Percentiles rank a stretch among this genome's conserved stretches.
phyloP scores from a whole-genome alignment of 371 early-diverging fungal species.

The Phascolomyces articulosus region DNA sequence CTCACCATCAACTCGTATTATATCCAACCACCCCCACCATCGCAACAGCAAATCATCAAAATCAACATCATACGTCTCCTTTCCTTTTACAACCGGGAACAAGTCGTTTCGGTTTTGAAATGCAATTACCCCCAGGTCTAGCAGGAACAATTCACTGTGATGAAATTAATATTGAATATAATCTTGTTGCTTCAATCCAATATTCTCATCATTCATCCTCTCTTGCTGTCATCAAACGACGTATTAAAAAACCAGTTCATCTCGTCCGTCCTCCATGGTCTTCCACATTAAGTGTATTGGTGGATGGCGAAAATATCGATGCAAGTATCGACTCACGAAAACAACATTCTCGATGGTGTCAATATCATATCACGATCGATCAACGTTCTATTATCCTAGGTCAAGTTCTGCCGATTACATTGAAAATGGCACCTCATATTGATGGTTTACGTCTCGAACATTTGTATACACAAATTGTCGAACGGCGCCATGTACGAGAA shows the following conservation, averaged over 20 bases:
- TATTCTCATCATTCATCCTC: neutral
- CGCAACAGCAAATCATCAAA: neutral
- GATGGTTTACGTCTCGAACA: conserved; percentile 1
- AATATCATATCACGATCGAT: conserved; percentile 5
- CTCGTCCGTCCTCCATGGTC: neutral
- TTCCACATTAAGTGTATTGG: conserved; percentile 2
- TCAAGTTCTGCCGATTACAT: neutral
- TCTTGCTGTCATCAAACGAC: neutral
- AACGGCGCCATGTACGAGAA: neutral
- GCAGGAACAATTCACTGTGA: neutral
- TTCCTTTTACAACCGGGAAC: neutral
- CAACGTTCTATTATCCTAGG: neutral
- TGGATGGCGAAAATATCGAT: neutral
- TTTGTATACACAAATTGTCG: neutral
- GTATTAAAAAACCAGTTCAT: neutral
- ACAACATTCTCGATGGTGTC: conserved; percentile 10
- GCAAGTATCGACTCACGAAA: conserved; percentile 1
- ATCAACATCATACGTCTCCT: neutral
- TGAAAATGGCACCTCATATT: conserved; percentile 2
- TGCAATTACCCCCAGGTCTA: neutral
- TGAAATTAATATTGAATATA: neutral
- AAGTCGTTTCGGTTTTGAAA: conserved; percentile 2
- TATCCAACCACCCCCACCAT: conserved; percentile 10
- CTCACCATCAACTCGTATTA: neutral
- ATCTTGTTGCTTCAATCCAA: neutral